These are phyloP conservation scores for Lecanicillium sp. DNA, from an alignment of 2,329 filamentous ascomycete species.

Conservation along the genomic window DNA sequence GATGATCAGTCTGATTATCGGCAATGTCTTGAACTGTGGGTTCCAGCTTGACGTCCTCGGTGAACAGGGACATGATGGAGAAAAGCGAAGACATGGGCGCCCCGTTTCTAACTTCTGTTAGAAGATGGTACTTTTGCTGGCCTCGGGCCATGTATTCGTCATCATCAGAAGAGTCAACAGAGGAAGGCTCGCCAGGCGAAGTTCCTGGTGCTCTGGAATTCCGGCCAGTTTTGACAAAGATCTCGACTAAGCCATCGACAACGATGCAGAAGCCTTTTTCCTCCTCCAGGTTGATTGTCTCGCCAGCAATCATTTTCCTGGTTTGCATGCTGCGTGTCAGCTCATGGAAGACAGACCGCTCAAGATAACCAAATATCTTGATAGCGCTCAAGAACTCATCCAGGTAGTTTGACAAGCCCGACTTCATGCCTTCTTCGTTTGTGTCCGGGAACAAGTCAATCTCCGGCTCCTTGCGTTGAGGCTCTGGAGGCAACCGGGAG, in stretches of 20 bases:
- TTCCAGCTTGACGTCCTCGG: slow-evolving; percentile 80
- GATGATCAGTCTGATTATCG: slow-evolving; percentile 11
- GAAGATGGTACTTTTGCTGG: slow-evolving; percentile 82
- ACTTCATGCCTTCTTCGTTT: slow-evolving; percentile 82
- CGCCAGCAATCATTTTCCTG: slow-evolving; percentile 87
- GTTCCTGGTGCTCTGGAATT: slow-evolving; percentile 30
- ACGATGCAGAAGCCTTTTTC: slow-evolving; percentile 98
- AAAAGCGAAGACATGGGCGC: slow-evolving; percentile 98
- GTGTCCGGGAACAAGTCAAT: slow-evolving; percentile 92
- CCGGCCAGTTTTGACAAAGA: slow-evolving; percentile 87
- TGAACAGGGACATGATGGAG: slow-evolving; percentile 94
- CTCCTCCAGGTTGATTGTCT: slow-evolving; percentile 90
- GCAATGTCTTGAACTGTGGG: slow-evolving; percentile 48
- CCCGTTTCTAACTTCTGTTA: slow-evolving; percentile 96
- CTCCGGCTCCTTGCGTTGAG: slow-evolving; percentile 90
- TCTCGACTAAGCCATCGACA: slow-evolving; percentile 92
- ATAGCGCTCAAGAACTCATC: slow-evolving; percentile 98
- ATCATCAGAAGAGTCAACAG: slow-evolving; percentile 41
- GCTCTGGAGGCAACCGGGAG: slow-evolving; percentile 83
- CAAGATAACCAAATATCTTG: slow-evolving; percentile 96
- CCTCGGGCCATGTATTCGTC: slow-evolving; percentile 62
- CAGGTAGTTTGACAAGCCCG: slow-evolving; percentile 88
- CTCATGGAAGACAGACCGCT: slow-evolving; percentile 95
- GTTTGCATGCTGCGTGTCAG: slow-evolving; percentile 98
- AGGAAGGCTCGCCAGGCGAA: slow-evolving; percentile 14